Base-by-base conservation (phyloP, 164 flowering plant species). In the Chloranthus sessilifolius region DNA sequence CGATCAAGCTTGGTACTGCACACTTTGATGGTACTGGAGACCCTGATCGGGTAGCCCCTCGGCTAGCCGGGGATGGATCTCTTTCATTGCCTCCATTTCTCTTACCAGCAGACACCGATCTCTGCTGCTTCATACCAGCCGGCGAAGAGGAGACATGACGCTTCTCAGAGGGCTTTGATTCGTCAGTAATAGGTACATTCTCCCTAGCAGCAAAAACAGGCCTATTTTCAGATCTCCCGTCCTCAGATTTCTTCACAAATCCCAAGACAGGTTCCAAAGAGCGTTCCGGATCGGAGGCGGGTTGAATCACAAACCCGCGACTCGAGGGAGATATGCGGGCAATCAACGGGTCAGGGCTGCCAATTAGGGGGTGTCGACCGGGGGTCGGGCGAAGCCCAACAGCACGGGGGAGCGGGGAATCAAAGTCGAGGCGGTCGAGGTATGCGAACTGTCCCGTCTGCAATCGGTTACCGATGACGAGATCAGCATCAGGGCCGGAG, bases 11-110 rank as follows among this genome's bases (percentile, higher is more conserved):
- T 6, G 96, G 96, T 1, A 92, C 96, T 39, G 69, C 82, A 33
- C 91, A 83, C 35, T 92, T 92, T 0, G 96, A 88, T 0, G 99
- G 96, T 25, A 71, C 91, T 0, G 96, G 96, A 1, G 98, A 88
- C 0, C 85, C 70, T 0, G 96, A 87, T 42, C 95, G 68, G 65
- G 74, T 49, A 21, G 24, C 31, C 3, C 22, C 28, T 37, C 82
- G 80, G 23, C 64, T 73, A 0, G 69, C 81, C 3, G 49, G 49
- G 0, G 49, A 6, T 1, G 92, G 91, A 0, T 87, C 84, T 0
- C 88, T 81, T 43, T 86, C 87, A 53, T 87, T 61, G 63, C 80
- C 85, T 17, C 19, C 47, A 43, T 29, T 68, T 66, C 77, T 82
- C 73, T 65, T 85, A 50, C 86, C 85, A 0, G 40, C 68, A 0